Evolutionary conservation across 257 asterid species (phyloP), one percentile per base, ranked within the genome.

Genomic region (Mentha longifolia): DNA sequence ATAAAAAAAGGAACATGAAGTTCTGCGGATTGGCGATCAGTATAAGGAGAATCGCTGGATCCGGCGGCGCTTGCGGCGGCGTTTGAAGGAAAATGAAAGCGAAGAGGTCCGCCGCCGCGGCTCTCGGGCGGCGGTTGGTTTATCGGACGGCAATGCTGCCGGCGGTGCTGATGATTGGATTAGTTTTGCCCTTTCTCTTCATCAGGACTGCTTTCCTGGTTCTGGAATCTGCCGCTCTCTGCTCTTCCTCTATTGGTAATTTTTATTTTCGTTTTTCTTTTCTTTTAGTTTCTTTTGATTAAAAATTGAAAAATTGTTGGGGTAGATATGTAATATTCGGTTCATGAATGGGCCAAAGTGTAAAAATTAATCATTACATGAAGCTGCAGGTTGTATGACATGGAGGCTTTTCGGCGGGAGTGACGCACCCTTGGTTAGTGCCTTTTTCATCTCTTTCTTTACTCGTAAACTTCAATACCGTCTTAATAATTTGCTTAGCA

Each of bases 341-440:
- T 37, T 55, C 51, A 52, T 1, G 11, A 41, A 13, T 19, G 72
- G 74, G 50, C 19, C 5, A 65, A 63, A 47, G n/a, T 58, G 28
- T 51, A 55, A 50, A 22, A 57, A 10, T 5, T 1, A 50, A 35
- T 22, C 17, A 11, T 59, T 71, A 31, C 47, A 17, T 78, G 58
- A 57, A 11, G 16, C 45, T 77, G 78, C 80, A 91, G 96, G 85
- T 45, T 91, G 95, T 70, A 58, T 87, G 77, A 78, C 80, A 35
- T 79, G 91, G 96, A 84, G 85, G 65, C 52, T 84, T 82, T 86
- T 84, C 79, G 90, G 95, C 85, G 97, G 93, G 83, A 83, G 79
- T 46, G 92, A 91, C 65, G 80, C 83, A 11, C 72, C 78, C 70
- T 77, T 76, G 87, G 97, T 91, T 72, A 67, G 79, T 68, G 20